Evolutionary conservation across 176 grass and related monocot genomes (phyloP), one percentile per base, ranked within the genome.

Genomic region (Alloteropsis semialata): DNA sequence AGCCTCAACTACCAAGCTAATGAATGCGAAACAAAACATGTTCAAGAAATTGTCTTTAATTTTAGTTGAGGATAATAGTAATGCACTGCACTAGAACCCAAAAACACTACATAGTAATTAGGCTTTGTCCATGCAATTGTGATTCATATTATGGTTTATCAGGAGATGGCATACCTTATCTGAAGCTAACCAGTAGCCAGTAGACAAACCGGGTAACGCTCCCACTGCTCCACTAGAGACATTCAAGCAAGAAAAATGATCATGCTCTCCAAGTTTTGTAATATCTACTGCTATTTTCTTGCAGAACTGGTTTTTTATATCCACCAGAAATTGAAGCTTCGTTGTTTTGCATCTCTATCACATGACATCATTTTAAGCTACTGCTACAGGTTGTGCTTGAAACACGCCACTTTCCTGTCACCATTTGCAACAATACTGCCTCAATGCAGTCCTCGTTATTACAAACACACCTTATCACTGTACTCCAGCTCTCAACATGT

Each of bases 401-500:
- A 38, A 5, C 46, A 30, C 11, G 14, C 17, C 30, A 21, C 30
- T 14, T 60, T 87, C 55, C 84, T 61, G 58, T 86, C 67, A 86
- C 74, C 73, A 67, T 72, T 71, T 63, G 85, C 77, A 81, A 72
- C 38, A 89, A 44, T 61, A 85, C 34, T 18, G 8, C 15, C 59
- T 85, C 87, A 5, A 32, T 79, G 55, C 71, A 48, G 22, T 69
- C 77, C 8, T 89, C 89, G 0, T 87, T 54, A 5, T 58, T 71
- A 51, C 92, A 97, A 59, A 88, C 45, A 55, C 86, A 77, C 4
- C 79, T 72, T 25, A 92, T 59, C 3, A 94, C 44, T 82, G 91
- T 90, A 46, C 76, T 87, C 89, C 95, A 94, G 64, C 84, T 97
- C 59, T 94, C 92, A 60, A 66, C 76, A 75, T 97, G 95, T 0